Base-by-base conservation (phyloP, 2,329 filamentous ascomycete species). In the Cladosporium colombiae region DNA sequence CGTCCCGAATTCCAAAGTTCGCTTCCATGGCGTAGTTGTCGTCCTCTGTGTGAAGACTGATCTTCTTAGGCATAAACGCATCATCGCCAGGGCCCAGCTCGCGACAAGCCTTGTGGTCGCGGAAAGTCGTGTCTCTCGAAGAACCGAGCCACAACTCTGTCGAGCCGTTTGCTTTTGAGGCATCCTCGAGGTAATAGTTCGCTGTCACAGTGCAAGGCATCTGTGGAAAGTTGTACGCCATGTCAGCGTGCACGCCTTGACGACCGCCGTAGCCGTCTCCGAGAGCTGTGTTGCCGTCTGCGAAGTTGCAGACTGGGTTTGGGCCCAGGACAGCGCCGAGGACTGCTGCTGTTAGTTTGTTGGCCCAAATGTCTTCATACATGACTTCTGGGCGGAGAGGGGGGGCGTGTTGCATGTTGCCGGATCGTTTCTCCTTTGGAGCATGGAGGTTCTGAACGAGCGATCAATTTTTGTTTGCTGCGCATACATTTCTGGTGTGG, bases 271-370 rank as follows among this genome's bases (percentile, higher is more conserved):
- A 49, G 5, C 46, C 46, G 23, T 49, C 46, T 21, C 46, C 46
- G 5, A 49, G 46, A 23, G 46, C 46, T 18, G 46, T 49, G n/a
- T 49, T 49, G n/a, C 46, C 46, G 6, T 49, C 46, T n/a, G 2
- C 84, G 83, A 80, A 84, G 82, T 71, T 83, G 83, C 0, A 70
- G 21, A 68, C 61, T 6, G 85, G 85, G 2, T 76, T 74, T 0
- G 85, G 84, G 0, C 86, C 86, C 1, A 88, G 78, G n/a, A 49
- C 7, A 4, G 46, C 46, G 11, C 46, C 46, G 7, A 49, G 46
- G n/a, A 49, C 46, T 5, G 46, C 46, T 10, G 46, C n/a, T 11
- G 46, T 49, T n/a, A 49, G 18, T 14, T 25, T 49, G 46, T 49
- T 49, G 23, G 69, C 68, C 70, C 71, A 77, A 25, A 81, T 66